Conservation (phyloP, 2,329 filamentous ascomycete genomes). For the Sphaerulina populicola region DNA sequence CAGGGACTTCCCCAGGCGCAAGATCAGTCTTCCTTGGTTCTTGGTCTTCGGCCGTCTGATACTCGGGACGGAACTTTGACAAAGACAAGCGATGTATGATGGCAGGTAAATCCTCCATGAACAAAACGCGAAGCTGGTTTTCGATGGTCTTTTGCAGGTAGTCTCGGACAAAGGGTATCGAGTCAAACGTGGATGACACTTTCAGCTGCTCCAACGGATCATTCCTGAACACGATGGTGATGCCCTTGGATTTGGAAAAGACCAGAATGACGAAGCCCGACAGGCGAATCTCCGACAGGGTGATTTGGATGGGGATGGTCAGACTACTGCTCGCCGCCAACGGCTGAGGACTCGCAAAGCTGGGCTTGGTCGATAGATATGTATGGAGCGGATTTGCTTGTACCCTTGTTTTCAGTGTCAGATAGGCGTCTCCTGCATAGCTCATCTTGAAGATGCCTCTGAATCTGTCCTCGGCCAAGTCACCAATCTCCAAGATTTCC, state of each 20-base stretch:
- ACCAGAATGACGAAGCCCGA: conserved; percentile 97
- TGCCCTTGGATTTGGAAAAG: conserved; percentile 92
- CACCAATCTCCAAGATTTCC: conserved; percentile 95
- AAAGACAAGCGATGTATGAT: conserved; percentile 91
- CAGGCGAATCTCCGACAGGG: conserved; percentile 86
- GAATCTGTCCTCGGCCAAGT: conserved; percentile 93
- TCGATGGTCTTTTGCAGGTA: conserved; percentile 96
- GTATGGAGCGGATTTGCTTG: conserved; percentile 97
- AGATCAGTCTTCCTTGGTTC: conserved; percentile 43
- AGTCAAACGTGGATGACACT: conserved; percentile 97
- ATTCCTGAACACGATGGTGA: conserved; percentile 95
- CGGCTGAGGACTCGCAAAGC: conserved; percentile 86
- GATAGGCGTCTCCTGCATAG: conserved; percentile 87
- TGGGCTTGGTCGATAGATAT: conserved; percentile 81
- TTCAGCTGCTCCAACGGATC: conserved; percentile 96
- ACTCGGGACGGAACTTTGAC: conserved; percentile 82
- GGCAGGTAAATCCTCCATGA: conserved; percentile 95
- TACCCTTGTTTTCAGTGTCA: conserved; percentile 91
- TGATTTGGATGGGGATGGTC: conserved; percentile 96
- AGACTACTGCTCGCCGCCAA: conserved; percentile 83
- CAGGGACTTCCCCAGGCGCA: conserved; percentile 16
- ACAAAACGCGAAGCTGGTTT: conserved; percentile 78
- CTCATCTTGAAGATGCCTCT: conserved; percentile 99
- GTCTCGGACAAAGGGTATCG: conserved; percentile 94
- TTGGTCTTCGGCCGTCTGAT: conserved; percentile 55